Evolutionary conservation across 2,329 filamentous ascomycete species (phyloP), one percentile per base, ranked within the genome.

Genomic region (Colletotrichum somersetense): DNA sequence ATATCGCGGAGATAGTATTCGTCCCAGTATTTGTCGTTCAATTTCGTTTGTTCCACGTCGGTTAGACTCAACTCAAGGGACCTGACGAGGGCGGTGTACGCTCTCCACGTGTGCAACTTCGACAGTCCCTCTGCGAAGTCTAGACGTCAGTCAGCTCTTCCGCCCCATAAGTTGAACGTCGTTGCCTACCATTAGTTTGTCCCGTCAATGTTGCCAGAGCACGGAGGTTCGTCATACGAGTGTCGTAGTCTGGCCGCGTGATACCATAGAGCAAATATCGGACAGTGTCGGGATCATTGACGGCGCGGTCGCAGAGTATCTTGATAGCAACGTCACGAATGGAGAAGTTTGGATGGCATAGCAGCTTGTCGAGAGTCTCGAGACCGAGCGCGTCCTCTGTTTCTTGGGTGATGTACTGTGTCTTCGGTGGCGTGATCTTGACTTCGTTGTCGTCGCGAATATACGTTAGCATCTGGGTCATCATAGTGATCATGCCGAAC

Each of bases 331-430:
- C 91, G 72, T 93, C 91, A 75, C 91, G 87, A 74, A 95, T 92
- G 26, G 92, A 88, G 77, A 89, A 91, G 80, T 91, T 96, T 72
- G 92, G 92, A 79, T 92, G 92, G 63, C 88, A 85, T 16, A 93
- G 83, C 5, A 95, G 86, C 74, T 89, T 92, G 63, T 90, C 85
- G 12, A 95, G 84, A 0, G 93, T 95, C 53, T 87, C 85, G 14
- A 90, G 78, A 70, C 90, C 88, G 53, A 95, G 84, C 2, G 91
- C 88, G 77, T 94, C 92, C 77, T 95, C 92, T 2, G 91, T 93
- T 33, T 92, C 90, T 79, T 94, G 91, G 18, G 90, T 92, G 74
- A 94, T 92, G 79, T 93, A 93, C 75, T 91, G 89, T 62, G 92
- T 89, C 78, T 92, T 91, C 46, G 90, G 90, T 72, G 90, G 88